A percentile compares a stretch with the other conserved stretches of the same genome.
Conservation (phyloP, 495 filamentous ascomycete genomes). For the Pseudoneurospora amorphoporcata region DNA sequence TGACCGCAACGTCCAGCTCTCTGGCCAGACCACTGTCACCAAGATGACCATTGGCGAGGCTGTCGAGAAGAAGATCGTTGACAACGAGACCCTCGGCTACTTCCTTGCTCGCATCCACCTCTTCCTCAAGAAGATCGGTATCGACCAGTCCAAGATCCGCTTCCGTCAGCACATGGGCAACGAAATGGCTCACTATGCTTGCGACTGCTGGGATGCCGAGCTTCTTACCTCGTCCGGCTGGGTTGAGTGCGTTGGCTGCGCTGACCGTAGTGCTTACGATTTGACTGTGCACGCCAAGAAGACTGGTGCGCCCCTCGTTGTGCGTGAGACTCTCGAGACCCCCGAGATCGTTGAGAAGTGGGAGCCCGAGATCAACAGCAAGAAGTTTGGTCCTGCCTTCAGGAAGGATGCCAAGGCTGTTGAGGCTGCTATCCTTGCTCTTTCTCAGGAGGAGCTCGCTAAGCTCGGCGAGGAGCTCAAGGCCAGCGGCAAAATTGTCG, state of each 20-base stretch:
- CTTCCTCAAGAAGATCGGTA: constrained; percentile 61
- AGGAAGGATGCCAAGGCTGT: constrained; percentile 72
- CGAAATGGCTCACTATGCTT: constrained; percentile 70
- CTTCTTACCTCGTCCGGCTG: constrained; percentile 69
- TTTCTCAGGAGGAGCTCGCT: constrained; percentile 60
- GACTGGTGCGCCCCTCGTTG: constrained; percentile 66
- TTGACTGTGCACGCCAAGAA: constrained; percentile 68
- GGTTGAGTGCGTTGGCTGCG: constrained; percentile 82
- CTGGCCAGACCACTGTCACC: constrained; percentile 52
- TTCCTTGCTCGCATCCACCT: constrained; percentile 70
- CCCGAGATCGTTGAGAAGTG: constrained; percentile 62
- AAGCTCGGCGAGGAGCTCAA: constrained; percentile 56
- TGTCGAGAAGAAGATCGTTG: constrained; percentile 55
- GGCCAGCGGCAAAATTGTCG: constrained; percentile 52
- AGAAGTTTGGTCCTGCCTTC: constrained; percentile 71
- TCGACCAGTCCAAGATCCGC: constrained; percentile 60
- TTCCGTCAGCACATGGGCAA: constrained; percentile 83
- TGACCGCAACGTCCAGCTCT: constrained; percentile 60
- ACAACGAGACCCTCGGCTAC: constrained; percentile 84
- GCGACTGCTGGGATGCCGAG: constrained; percentile 81
- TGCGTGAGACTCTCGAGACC: constrained; percentile 50
- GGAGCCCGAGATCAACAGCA: constrained; percentile 69
- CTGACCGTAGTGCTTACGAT: constrained; percentile 74
- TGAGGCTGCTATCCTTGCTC: constrained; percentile 55
- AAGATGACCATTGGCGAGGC: constrained; percentile 59